Base-by-base conservation (phyloP, 148 eudicot species). In the Diospyros lotus region DNA sequence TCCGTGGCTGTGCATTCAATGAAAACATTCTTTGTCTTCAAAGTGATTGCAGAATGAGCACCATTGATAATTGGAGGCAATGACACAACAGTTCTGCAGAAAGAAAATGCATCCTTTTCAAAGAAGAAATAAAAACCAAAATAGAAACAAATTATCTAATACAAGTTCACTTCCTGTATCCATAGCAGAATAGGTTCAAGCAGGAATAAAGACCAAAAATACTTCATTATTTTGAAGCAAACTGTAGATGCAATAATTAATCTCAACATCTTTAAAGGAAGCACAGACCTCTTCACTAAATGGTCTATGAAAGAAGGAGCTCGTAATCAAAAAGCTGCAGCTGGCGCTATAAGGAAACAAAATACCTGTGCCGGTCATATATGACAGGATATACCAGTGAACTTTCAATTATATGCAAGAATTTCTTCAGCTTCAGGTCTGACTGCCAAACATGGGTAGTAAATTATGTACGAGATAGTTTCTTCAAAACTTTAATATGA, bases 1-100 rank as follows among this genome's bases (percentile, higher is more conserved):
- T 95, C 99, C 46, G 96, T 95, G 77, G 97, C 99, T 67, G 99
- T 95, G 80, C 99, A 95, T 80, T 95, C 99, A 62, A 95, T 95
- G 71, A 95, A 92, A 45, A 95, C 89, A 85, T 95, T 92, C 83
- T 84, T 90, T 68, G 99, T 95, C 86, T 90, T 86, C 79, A 95
- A 72, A 56, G 85, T 73, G 74, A 95, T 95, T 46, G 99, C 97
- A 55, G 99, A 95, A 86, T 92, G 97, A 64, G 94, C 89, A 77
- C 99, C 90, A 79, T 95, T 95, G 60, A 95, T 95, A 58, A 95
- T 92, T 18, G 99, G 99, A 46, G 99, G 99, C 76, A 95, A 73
- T 48, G 97, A 95, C 86, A 95, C 80, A 55, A 95, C 97, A 46
- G 93, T 95, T 85, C 99, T 95, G 89, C 85, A 87, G 65, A 77